Percentiles rank a stretch among this genome's conserved stretches.
These are phyloP conservation scores for Coniochaeta sp. DNA, from an alignment of 2,329 filamentous ascomycete genomes.

Conservation along the genomic window DNA sequence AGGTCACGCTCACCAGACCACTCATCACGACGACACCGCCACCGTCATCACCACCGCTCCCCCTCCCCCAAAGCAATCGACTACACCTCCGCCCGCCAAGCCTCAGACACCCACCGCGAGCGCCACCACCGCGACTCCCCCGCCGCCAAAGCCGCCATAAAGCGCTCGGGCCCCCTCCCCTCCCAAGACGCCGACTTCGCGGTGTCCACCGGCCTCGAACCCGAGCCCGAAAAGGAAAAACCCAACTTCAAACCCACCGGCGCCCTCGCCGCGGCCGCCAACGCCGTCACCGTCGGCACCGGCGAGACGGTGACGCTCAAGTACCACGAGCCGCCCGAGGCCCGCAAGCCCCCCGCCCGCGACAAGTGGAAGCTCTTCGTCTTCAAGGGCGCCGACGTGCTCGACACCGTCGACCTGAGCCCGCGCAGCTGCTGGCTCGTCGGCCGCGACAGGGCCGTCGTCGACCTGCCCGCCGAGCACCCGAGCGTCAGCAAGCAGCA, in stretches of 20 bases:
- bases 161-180: conserved; percentile 43
- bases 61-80: background rate
- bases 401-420: conserved; percentile 74
- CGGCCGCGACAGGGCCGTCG: conserved; percentile 71
- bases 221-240: conserved; percentile 66
- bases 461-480: conserved; percentile 79
- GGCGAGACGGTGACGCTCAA: conserved; percentile 77
- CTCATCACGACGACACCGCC: conserved; percentile 4
- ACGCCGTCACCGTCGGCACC: conserved; percentile 58
- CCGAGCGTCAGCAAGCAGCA: conserved; percentile 94
- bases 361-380: conserved; percentile 86
- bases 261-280: conserved; percentile 78
- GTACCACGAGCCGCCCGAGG: conserved; percentile 92
- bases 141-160: conserved; percentile 12
- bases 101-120: background rate
- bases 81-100: background rate
- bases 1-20: conserved; percentile 2
- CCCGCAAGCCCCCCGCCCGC: conserved; percentile 73
- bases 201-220: conserved; percentile 39
- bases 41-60: background rate
- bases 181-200: conserved; percentile 55
- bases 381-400: conserved; percentile 74
- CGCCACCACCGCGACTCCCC: background rate
- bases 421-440: conserved; percentile 83
- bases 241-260: conserved; percentile 81